phyloP scores from a whole-genome alignment of 2,329 filamentous ascomycete genomes.

The Alternaria arbusti region DNA sequence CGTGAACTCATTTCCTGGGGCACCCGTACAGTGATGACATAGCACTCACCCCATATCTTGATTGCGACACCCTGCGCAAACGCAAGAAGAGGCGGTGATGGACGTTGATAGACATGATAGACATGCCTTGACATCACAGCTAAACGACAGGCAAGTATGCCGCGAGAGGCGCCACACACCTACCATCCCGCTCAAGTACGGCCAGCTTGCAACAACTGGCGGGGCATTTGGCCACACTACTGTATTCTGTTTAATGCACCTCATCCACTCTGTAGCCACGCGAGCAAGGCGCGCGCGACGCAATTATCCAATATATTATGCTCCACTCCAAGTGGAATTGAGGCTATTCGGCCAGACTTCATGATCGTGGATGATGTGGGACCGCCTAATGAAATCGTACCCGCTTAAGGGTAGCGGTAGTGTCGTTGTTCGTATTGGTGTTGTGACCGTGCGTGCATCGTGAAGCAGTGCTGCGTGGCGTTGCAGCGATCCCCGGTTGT shows the following conservation, averaged over 20 bases:
- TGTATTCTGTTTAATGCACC: neutral
- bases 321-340: conserved; percentile 4
- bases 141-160: conserved; percentile 1
- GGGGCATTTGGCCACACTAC: conserved; percentile 12
- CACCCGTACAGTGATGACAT: conserved; percentile 2
- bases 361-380: conserved; percentile 1
- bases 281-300: conserved; percentile 9
- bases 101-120: neutral
- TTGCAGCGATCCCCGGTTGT: neutral
- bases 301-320: conserved; percentile 10
- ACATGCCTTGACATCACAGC: neutral
- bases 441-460: neutral
- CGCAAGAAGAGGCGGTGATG: neutral
- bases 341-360: neutral
- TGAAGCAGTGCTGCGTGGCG: neutral
- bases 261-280: conserved; percentile 1
- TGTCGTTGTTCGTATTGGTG: neutral
- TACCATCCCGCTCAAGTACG: conserved; percentile 9
- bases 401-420: neutral
- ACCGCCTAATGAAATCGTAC: neutral
- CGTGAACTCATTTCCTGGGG: conserved; percentile 6
- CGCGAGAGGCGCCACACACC: conserved; percentile 6
- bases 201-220: conserved; percentile 14
- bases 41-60: neutral
- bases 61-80: neutral